These are phyloP conservation scores for Fusarium pseudograminearum DNA, from an alignment of 2,329 filamentous ascomycete genomes.

Conservation along the genomic window DNA sequence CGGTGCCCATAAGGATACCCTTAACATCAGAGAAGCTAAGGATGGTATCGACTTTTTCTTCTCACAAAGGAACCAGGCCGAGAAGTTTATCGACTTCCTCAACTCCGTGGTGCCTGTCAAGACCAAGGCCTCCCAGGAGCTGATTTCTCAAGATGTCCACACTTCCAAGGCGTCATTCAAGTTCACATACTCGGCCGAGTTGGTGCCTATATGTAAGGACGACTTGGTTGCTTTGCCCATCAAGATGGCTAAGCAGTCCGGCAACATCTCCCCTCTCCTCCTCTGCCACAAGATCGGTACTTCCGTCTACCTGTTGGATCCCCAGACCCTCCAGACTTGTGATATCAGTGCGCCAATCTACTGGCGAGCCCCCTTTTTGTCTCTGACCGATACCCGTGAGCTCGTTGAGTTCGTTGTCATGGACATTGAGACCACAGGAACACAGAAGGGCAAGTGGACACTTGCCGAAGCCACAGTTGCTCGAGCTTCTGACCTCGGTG, in stretches of 20 bases:
- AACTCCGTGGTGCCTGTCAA: slow-evolving; percentile 83
- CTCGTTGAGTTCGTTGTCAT: slow-evolving; percentile 94
- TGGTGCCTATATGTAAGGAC: slow-evolving; percentile 97
- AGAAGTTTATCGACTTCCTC: slow-evolving; percentile 92
- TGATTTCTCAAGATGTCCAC: slow-evolving; percentile 94
- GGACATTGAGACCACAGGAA: slow-evolving; percentile 86
- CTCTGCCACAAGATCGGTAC: slow-evolving; percentile 92
- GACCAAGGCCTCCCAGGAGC: slow-evolving; percentile 81
- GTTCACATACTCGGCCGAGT: slow-evolving; percentile 88
- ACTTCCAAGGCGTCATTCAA: slow-evolving; percentile 94
- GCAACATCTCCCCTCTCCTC: slow-evolving; percentile 88
- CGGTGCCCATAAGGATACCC: slow-evolving; percentile 88
- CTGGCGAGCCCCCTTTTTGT: slow-evolving; percentile 89
- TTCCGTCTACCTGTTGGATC: slow-evolving; percentile 88
- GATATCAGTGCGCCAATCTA: slow-evolving; percentile 86
- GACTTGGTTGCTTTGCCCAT: slow-evolving; percentile 94
- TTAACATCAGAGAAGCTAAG: slow-evolving; percentile 98
- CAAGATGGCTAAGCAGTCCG: slow-evolving; percentile 85
- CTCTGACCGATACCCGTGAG: slow-evolving; percentile 85
- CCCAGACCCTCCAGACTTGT: slow-evolving; percentile 88
- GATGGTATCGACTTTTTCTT: slow-evolving; percentile 98
- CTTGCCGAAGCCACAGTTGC: slow-evolving; percentile 91
- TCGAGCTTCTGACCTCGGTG: slow-evolving; percentile 85
- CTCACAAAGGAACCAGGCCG: slow-evolving; percentile 86
- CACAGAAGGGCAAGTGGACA: slow-evolving; percentile 82